Percentiles rank a stretch among this genome's conserved stretches.
phyloP scores from a whole-genome alignment of 495 filamentous ascomycete genomes.

The Penicillium roqueforti region DNA sequence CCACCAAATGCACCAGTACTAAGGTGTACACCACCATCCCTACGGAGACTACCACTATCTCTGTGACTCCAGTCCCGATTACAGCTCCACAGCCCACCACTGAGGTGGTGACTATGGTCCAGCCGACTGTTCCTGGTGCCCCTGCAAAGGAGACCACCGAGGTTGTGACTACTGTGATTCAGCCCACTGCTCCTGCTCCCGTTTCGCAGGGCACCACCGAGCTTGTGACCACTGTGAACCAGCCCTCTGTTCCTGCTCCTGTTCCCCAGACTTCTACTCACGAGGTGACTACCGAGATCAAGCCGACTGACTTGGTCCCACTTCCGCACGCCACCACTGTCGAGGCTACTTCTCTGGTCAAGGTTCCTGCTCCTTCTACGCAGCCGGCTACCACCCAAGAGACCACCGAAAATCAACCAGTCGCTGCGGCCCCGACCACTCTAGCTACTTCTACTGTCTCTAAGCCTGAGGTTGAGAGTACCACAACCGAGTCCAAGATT shows the following conservation, averaged over 20 bases:
- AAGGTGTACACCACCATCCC: neutral
- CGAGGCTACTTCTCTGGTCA: neutral
- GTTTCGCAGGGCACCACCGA: neutral
- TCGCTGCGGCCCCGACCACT: neutral
- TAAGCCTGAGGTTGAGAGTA: neutral
- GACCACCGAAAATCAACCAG: neutral
- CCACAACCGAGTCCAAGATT: neutral
- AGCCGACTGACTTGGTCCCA: neutral
- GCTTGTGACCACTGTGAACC: neutral
- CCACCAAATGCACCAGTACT: constrained; percentile 1
- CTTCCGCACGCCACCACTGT: neutral
- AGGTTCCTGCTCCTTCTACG: neutral
- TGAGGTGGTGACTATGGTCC: neutral
- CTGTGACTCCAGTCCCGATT: neutral
- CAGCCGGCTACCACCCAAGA: neutral
- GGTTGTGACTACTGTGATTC: neutral
- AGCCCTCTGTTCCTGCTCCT: neutral
- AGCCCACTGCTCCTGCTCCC: neutral
- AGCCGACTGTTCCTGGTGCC: neutral
- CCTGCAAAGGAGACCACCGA: neutral
- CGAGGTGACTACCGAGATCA: neutral
- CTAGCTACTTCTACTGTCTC: neutral
- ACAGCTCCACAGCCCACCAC: neutral
- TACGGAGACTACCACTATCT: neutral
- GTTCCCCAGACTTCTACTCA: neutral